Conservation (phyloP, 345 rosid genomes). For the Pelargonium nanum region DNA sequence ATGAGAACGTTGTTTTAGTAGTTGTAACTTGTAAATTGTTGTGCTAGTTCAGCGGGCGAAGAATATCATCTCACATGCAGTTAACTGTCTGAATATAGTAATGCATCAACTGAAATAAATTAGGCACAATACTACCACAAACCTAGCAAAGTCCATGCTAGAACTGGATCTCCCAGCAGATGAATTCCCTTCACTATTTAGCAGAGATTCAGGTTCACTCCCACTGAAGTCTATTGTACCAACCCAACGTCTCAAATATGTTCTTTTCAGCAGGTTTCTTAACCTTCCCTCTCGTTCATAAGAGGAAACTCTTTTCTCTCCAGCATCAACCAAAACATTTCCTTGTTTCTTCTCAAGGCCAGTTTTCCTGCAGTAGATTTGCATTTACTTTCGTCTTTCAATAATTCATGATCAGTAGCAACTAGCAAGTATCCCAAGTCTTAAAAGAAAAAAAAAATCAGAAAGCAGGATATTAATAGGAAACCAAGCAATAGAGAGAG, state of each 20-base stretch:
- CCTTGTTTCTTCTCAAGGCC: slow-evolving; percentile 33
- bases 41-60: background rate
- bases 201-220: slow-evolving; percentile 31
- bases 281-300: slow-evolving; percentile 64
- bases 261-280: slow-evolving; percentile 65
- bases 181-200: slow-evolving; percentile 27
- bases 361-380: slow-evolving; percentile 33
- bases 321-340: slow-evolving; percentile 18
- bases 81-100: background rate
- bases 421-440: background rate
- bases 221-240: slow-evolving; percentile 37
- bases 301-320: slow-evolving; percentile 22
- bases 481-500: too few relatives aligned
- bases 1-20: background rate
- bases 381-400: background rate
- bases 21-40: background rate
- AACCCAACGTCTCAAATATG: slow-evolving; percentile 77
- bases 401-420: too few relatives aligned
- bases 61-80: background rate
- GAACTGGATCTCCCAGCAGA: slow-evolving; percentile 20
- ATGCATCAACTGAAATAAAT: slow-evolving; percentile 2
- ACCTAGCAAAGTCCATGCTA: slow-evolving; percentile 72
- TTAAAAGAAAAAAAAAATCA: background rate
- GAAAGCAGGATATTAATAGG: background rate
- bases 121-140: slow-evolving; percentile 8